Evolutionary conservation across 2,329 filamentous ascomycete species (phyloP), one percentile per base, ranked within the genome.

Genomic region (Magnaporthales sp.): DNA sequence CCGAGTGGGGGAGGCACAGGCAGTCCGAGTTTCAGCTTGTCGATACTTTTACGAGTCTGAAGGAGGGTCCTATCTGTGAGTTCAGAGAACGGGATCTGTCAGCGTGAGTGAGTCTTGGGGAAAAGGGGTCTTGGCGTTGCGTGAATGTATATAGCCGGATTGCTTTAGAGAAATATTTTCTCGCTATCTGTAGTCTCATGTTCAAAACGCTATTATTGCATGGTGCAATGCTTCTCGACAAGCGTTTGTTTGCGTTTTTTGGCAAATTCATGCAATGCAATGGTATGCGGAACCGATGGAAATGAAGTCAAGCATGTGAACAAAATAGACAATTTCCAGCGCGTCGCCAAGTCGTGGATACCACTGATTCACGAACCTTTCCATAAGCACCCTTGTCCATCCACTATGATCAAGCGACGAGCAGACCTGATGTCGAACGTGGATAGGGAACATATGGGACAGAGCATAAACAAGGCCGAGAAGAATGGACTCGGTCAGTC

Each of bases 11-110:
- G 0, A 79, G 87, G 62, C 81, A 87, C 66, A 80, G 83, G 62
- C 73, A 73, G 22, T 78, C 73, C 1, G 90, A 92, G 80, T 91
- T 88, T 75, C 89, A 91, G 79, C 78, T 92, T 67, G 77, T 83
- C 65, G 90, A 93, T 74, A 89, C 86, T 22, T 92, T 93, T 76
- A 91, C 90, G 32, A 90, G 88, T 71, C 80, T 84, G 71, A 93
- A 92, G 79, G 83, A 90, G 72, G 90, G 90, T 0, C 87, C 88
- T 0, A 81, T 90, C 77, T 79, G 92, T 67, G 85, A 91, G 77
- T 89, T 89, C 72, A 74, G 79, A 71, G 78, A 69, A 70, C 72
- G 74, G 64, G 64, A 66, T 27, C 15, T 60, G 56, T 60, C 56
- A 19, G 56, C 56, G 69, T 68, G 68, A 64, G 67, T 31, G 32